Conservation (phyloP, 106 monocot species). For the Gastrodia elata region DNA sequence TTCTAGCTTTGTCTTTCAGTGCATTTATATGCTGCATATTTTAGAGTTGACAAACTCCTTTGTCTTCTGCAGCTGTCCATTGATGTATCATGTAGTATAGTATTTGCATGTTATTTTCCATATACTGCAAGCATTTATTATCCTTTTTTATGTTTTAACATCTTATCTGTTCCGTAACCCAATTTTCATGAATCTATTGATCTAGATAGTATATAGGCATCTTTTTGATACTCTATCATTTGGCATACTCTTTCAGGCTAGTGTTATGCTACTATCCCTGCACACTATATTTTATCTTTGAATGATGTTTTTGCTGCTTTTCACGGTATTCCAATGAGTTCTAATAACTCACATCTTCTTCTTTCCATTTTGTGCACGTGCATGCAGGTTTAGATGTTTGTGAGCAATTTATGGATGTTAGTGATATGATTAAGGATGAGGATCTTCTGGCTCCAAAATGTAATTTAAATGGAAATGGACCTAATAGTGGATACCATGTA, state of each 20-base stretch:
- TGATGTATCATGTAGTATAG: not conserved
- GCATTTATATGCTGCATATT: not conserved
- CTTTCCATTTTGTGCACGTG: slow-evolving; percentile 6
- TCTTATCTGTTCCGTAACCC: not conserved
- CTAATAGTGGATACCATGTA: slow-evolving; percentile 31
- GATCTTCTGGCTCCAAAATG: slow-evolving; percentile 70
- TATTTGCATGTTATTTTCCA: not conserved
- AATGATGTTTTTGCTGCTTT: not conserved
- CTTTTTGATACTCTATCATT: not conserved
- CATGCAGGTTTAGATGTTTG: slow-evolving; percentile 87
- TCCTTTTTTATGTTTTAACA: not conserved
- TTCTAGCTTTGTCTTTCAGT: not conserved
- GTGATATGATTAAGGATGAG: slow-evolving; percentile 90
- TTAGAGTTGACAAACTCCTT: not conserved
- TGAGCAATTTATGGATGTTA: slow-evolving; percentile 98
- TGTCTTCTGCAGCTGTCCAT: not conserved
- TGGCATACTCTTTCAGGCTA: not conserved
- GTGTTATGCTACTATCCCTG: not conserved
- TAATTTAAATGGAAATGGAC: slow-evolving; percentile 39
- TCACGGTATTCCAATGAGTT: not conserved
- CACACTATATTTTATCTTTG: not conserved
- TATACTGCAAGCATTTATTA: not conserved
- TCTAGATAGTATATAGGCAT: not conserved
- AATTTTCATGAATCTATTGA: not conserved
- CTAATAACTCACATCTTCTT: not conserved